Evolutionary conservation across 495 filamentous ascomycete genomes (phyloP).

Genomic region (Thermothielavioides terrestris): DNA sequence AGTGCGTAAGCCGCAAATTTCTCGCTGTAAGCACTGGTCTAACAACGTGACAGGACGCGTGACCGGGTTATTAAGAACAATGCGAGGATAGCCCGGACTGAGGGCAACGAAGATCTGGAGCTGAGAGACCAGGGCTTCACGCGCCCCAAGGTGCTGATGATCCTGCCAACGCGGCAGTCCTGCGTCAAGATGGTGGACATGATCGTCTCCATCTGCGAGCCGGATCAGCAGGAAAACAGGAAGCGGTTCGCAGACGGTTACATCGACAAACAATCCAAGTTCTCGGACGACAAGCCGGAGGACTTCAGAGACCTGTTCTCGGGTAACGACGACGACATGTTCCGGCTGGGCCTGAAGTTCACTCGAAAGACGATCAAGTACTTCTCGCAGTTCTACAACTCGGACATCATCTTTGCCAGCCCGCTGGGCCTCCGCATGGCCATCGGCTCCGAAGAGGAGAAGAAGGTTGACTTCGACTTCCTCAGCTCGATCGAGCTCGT

Average conservation of each 20-base stretch:
- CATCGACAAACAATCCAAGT: slow-evolving; percentile 54
- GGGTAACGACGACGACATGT: slow-evolving; percentile 95
- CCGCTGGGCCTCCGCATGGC: slow-evolving; percentile 84
- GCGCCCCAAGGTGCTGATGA: slow-evolving; percentile 80
- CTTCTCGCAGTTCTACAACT: slow-evolving; percentile 92
- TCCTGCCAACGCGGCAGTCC: slow-evolving; percentile 78
- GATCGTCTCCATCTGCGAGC: slow-evolving; percentile 62
- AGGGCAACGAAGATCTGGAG: slow-evolving; percentile 56
- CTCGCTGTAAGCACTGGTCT: background rate
- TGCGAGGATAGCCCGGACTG: slow-evolving; percentile 52
- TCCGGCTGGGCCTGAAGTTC: slow-evolving; percentile 87
- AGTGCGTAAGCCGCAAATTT: slow-evolving; percentile 36
- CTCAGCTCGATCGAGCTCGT: slow-evolving; percentile 86
- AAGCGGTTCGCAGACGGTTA: slow-evolving; percentile 85
- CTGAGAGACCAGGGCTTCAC: slow-evolving; percentile 93
- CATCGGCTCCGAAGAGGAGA: slow-evolving; percentile 62
- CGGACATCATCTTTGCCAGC: slow-evolving; percentile 86
- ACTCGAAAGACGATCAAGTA: slow-evolving; percentile 91
- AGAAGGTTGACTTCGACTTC: slow-evolving; percentile 84
- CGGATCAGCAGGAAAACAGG: slow-evolving; percentile 89
- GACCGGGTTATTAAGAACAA: slow-evolving; percentile 91
- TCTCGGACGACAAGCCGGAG: slow-evolving; percentile 63
- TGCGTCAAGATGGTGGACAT: slow-evolving; percentile 68
- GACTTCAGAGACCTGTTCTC: slow-evolving; percentile 87
- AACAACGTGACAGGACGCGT: slow-evolving; percentile 53